phyloP scores from a whole-genome alignment of 768 basidiomycete species.

The Kwoniella dendrophila region DNA sequence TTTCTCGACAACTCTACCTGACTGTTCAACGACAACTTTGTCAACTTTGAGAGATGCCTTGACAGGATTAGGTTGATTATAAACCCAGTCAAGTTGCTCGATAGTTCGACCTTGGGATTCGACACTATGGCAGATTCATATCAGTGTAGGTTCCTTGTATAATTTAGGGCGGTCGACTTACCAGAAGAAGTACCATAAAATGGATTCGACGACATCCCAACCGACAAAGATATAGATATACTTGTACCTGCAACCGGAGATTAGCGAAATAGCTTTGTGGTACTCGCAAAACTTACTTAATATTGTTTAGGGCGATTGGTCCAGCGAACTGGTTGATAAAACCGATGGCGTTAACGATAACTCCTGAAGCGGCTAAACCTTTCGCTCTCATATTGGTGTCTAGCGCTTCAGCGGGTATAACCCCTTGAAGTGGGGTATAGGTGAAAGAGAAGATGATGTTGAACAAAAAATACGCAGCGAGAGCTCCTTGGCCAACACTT shows the following conservation, averaged over 20 bases:
- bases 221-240: constrained; percentile 43
- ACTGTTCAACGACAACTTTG: constrained; percentile 44
- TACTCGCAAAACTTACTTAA: constrained; percentile 52
- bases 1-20: constrained; percentile 26
- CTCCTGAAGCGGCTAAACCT: constrained; percentile 64
- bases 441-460: constrained; percentile 63
- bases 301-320: constrained; percentile 59
- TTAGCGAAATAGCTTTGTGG: background rate
- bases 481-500: constrained; percentile 52
- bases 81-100: constrained; percentile 56
- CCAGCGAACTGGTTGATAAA: constrained; percentile 63
- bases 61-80: constrained; percentile 52
- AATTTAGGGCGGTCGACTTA: constrained; percentile 7
- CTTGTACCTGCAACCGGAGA: constrained; percentile 11
- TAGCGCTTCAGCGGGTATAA: constrained; percentile 65
- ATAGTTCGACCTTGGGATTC: constrained; percentile 54
- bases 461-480: constrained; percentile 60
- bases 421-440: constrained; percentile 66
- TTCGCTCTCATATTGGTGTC: constrained; percentile 66
- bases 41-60: constrained; percentile 47
- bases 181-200: constrained; percentile 38
- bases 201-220: constrained; percentile 47
- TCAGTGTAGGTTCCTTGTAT: constrained; percentile 14
- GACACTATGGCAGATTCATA: constrained; percentile 21
- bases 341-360: constrained; percentile 43